Conservation (phyloP, 2,329 filamentous ascomycete species). For the Phoma herbarum region DNA sequence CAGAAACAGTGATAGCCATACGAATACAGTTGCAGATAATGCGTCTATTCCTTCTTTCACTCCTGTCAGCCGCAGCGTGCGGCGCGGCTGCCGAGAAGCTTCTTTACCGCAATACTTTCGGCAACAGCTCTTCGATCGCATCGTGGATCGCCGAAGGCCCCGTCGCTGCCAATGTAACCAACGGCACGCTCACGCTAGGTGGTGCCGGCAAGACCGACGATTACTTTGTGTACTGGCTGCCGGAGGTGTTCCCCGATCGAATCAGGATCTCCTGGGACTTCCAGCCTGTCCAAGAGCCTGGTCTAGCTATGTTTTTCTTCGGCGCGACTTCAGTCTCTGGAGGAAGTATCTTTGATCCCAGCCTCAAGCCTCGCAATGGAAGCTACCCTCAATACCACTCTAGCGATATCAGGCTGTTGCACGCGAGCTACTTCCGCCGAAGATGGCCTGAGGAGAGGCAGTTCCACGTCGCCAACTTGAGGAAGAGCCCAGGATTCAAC, state of each 20-base stretch:
- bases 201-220: conserved; percentile 37
- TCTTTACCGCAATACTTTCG: conserved; percentile 47
- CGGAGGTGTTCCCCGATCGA: conserved; percentile 43
- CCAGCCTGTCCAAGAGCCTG: conserved; percentile 42
- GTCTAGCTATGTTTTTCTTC: conserved; percentile 50
- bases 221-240: conserved; percentile 48
- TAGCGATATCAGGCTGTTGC: conserved; percentile 29
- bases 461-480: conserved; percentile 43
- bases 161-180: conserved; percentile 33
- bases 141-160: conserved; percentile 47
- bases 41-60: conserved; percentile 9
- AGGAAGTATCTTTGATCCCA: conserved; percentile 42
- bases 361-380: conserved; percentile 38
- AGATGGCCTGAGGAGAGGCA: conserved; percentile 40
- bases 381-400: conserved; percentile 39
- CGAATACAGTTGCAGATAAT: conserved; percentile 11
- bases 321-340: conserved; percentile 39
- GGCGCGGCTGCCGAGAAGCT: conserved; percentile 43
- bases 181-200: conserved; percentile 40
- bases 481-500: conserved; percentile 46
- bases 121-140: conserved; percentile 37
- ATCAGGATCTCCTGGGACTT: conserved; percentile 49
- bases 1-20: background rate
- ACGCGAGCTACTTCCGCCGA: conserved; percentile 33
- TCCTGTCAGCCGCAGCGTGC: conserved; percentile 10